These are phyloP conservation scores for Arabidopsis hybrid DNA, from an alignment of 441 rosid species.

Conservation along the genomic window DNA sequence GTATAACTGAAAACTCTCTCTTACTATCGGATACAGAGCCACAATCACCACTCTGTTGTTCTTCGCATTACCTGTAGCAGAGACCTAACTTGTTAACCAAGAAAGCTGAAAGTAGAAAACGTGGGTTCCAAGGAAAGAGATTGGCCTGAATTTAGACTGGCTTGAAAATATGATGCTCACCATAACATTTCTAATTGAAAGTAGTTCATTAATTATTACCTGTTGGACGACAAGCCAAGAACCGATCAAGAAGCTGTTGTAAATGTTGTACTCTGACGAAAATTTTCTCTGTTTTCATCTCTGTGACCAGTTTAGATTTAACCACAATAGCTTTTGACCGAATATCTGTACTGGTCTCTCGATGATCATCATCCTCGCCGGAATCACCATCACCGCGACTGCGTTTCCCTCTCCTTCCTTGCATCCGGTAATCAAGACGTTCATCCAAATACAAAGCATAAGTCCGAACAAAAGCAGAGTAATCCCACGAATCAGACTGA, in stretches of 20 bases:
- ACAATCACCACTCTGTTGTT: conserved; percentile 71
- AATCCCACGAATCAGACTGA: conserved; percentile 74
- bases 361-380: conserved; percentile 43
- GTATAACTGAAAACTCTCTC: conserved; percentile 83
- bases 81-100: conserved; percentile 24
- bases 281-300: conserved; percentile 61
- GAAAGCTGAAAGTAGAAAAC: conserved; percentile 1
- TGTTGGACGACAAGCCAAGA: conserved; percentile 88
- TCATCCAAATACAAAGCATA: conserved; percentile 83
- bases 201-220: conserved; percentile 47
- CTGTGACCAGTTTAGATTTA: conserved; percentile 54
- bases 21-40: conserved; percentile 71
- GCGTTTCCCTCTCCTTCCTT: conserved; percentile 54
- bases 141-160: background rate
- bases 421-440: conserved; percentile 74
- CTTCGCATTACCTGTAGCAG: conserved; percentile 65
- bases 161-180: background rate
- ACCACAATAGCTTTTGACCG: conserved; percentile 12
- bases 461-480: conserved; percentile 85
- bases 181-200: background rate
- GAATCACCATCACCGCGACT: conserved; percentile 53
- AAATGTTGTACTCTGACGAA: conserved; percentile 66
- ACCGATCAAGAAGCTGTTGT: conserved; percentile 83
- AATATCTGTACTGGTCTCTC: background rate
- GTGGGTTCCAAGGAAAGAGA: background rate